Evolutionary conservation across 306 rosid species (phyloP), one percentile per base, ranked within the genome.

Genomic region (Vigna unguiculata): DNA sequence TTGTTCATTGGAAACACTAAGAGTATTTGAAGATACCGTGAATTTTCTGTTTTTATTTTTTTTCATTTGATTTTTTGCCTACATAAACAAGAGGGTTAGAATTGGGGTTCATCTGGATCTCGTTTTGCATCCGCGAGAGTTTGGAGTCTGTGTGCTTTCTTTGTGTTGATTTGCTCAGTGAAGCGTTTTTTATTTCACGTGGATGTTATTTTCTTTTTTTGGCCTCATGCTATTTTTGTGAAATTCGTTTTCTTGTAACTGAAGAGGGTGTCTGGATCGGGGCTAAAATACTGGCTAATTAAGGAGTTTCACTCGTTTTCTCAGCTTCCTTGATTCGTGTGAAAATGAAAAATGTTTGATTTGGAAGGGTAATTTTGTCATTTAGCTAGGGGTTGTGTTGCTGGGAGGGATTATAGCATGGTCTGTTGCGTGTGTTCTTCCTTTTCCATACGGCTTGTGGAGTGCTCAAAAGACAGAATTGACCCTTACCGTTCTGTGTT

Each of bases 321-420:
- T 72, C 45, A 28, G 21, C 36, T 75, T 22, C 40, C 55, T 63
- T 73, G 81, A 70, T 19, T 40, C 45, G 22, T 78, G 78, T 69
- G 78, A 15, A 77, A 72, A 59, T 24, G 78, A 21, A 58, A 51
- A 66, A 16, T 46, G 67, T 71, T 81, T 67, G 68, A 8, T n/a
- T 30, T 17, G 47, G 83, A 17, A 71, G 93, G 93, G 87, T 40
- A 71, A 45, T 78, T 80, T 74, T 69, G 98, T 87, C 87, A 87
- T 83, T 85, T 78, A 34, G 30, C 38, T 72, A 19, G 9, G 21
- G 9, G 22, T 28, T 53, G 54, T 46, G 15, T 70, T 74, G 67
- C 53, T 84, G 83, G 53, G 72, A 48, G 62, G 30, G 78, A 71
- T 72, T 81, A 9, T 63, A 71, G 67, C 51, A 9, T 66, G 41